Evolutionary conservation across 257 asterid genomes (phyloP).

Genomic region (Solanum pinnatisectum): DNA sequence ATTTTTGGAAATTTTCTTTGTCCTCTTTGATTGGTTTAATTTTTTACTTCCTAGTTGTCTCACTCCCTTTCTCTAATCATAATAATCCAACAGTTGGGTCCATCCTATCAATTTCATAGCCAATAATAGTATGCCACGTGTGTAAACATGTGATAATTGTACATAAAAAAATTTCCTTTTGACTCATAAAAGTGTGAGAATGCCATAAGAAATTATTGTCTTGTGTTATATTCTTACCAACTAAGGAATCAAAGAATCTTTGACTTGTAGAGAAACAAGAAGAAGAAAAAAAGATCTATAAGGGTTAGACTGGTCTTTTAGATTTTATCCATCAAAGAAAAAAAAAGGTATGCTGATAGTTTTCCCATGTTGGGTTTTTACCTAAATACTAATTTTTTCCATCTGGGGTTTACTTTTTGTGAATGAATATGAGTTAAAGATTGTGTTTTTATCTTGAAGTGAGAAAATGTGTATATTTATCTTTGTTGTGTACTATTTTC

Average conservation of each 20-base stretch:
- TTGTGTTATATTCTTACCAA: constrained; percentile 13
- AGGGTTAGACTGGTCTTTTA: background rate
- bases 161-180: background rate
- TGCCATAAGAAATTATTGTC: background rate
- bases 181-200: background rate
- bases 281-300: background rate
- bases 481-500: too few species aligned
- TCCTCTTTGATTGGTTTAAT: too few species aligned
- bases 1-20: too few species aligned
- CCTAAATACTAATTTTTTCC: background rate
- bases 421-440: background rate
- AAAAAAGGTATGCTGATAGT: background rate
- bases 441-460: too few species aligned
- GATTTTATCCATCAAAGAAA: background rate
- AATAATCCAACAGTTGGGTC: background rate
- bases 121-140: background rate
- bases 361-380: too few species aligned
- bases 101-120: background rate
- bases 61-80: too few species aligned
- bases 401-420: constrained; percentile 1
- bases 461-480: too few species aligned
- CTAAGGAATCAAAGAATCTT: constrained; percentile 23
- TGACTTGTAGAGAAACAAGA: background rate
- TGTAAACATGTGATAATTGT: background rate
- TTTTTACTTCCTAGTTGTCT: too few species aligned